Evolutionary conservation across 2,329 filamentous ascomycete species (phyloP).

Genomic region (Fusarium buharicum): DNA sequence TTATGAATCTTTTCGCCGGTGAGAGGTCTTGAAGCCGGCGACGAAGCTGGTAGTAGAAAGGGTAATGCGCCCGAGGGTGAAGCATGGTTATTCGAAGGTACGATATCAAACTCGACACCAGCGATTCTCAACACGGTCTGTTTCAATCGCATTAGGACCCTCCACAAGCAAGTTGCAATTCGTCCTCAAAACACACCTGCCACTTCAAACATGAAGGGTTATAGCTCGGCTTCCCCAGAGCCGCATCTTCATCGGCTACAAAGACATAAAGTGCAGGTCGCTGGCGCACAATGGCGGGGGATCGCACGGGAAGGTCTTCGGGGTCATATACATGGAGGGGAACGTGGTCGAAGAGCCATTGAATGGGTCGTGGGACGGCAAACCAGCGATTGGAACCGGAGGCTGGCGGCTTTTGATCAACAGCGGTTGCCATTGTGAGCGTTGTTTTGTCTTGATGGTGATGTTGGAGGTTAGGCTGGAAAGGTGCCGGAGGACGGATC

Average conservation of each 20-base stretch:
- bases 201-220: slow-evolving; percentile 96
- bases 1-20: slow-evolving; percentile 69
- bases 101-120: slow-evolving; percentile 71
- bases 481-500: slow-evolving; percentile 22
- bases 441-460: background rate
- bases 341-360: slow-evolving; percentile 84
- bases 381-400: slow-evolving; percentile 54
- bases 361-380: slow-evolving; percentile 77
- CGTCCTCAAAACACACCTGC: slow-evolving; percentile 72
- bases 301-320: slow-evolving; percentile 77
- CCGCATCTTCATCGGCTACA: slow-evolving; percentile 70
- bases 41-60: slow-evolving; percentile 74
- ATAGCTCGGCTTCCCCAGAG: slow-evolving; percentile 75
- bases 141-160: background rate
- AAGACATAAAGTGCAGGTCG: slow-evolving; percentile 80
- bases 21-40: slow-evolving; percentile 51
- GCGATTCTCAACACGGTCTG: slow-evolving; percentile 86
- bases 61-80: slow-evolving; percentile 90
- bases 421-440: slow-evolving; percentile 32
- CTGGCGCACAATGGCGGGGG: slow-evolving; percentile 53
- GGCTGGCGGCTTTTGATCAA: slow-evolving; percentile 2
- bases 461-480: slow-evolving; percentile 16
- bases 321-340: slow-evolving; percentile 80
- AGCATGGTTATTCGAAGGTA: slow-evolving; percentile 89
- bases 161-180: too few species aligned